These are phyloP conservation scores for Chenopodium formosanum DNA, from an alignment of 148 eudicot species.

Conservation along the genomic window DNA sequence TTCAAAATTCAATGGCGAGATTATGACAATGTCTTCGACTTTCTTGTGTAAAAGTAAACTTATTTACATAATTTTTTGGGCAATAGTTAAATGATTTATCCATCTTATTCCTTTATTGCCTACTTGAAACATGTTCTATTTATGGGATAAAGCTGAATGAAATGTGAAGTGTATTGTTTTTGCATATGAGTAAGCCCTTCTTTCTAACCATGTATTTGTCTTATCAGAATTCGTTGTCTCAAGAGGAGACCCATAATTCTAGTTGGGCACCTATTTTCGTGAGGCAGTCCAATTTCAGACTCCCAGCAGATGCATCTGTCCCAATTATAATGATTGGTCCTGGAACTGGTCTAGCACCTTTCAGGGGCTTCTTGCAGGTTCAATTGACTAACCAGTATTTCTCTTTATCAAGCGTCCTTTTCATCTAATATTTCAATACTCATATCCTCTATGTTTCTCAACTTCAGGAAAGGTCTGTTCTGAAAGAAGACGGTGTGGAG, in stretches of 20 bases:
- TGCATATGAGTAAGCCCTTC: background rate
- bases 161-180: too few relatives aligned
- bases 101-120: background rate
- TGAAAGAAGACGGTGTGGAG: conserved; percentile 82
- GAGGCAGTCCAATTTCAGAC: conserved; percentile 86
- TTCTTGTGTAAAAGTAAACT: background rate
- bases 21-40: background rate
- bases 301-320: conserved; percentile 71
- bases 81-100: background rate
- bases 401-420: background rate
- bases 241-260: conserved; percentile 59
- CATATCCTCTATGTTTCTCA: background rate
- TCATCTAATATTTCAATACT: background rate
- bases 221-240: conserved; percentile 70
- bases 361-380: conserved; percentile 98
- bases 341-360: conserved; percentile 98
- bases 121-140: background rate
- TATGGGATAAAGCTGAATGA: background rate
- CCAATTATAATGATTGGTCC: conserved; percentile 98
- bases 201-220: conserved; percentile 6
- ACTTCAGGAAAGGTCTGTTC: conserved; percentile 79
- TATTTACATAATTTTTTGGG: background rate
- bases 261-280: conserved; percentile 88
- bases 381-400: background rate
- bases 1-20: background rate